A percentile compares a stretch with the other conserved stretches of the same genome.
These are phyloP conservation scores for Capronia coronata DNA, from an alignment of 2,329 filamentous ascomycete species.

Conservation along the genomic window DNA sequence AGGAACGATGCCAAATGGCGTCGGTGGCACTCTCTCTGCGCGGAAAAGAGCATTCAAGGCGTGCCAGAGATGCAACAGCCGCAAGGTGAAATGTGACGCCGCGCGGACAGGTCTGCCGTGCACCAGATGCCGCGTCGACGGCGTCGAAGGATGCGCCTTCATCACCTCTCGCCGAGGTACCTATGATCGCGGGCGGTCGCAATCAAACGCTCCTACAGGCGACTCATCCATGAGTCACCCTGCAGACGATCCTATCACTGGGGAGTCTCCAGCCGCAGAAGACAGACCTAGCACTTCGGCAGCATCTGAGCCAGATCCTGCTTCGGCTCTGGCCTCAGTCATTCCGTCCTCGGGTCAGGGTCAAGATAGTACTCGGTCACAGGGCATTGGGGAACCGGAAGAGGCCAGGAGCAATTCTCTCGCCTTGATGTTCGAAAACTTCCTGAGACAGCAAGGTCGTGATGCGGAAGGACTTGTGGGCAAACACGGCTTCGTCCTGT, in stretches of 20 bases:
- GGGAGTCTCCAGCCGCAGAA: background rate
- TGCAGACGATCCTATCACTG: background rate
- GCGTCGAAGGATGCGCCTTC: background rate
- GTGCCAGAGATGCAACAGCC: constrained; percentile 13
- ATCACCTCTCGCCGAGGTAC: constrained; percentile 14
- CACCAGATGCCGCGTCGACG: constrained; percentile 7
- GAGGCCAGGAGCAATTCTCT: constrained; percentile 7
- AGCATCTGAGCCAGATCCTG: background rate
- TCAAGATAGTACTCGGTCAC: background rate
- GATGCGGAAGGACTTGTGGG: constrained; percentile 13
- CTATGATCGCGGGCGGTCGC: constrained; percentile 9
- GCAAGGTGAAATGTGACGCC: constrained; percentile 16
- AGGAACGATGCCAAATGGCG: background rate
- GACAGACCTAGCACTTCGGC: background rate
- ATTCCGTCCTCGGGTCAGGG: background rate
- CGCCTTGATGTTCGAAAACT: constrained; percentile 10
- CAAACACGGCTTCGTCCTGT: constrained; percentile 12
- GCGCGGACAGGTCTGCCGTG: constrained; percentile 11
- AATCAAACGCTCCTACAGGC: background rate
- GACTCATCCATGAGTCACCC: background rate
- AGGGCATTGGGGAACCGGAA: background rate
- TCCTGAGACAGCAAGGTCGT: constrained; percentile 10
- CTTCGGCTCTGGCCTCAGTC: background rate
- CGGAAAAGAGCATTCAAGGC: constrained; percentile 13
- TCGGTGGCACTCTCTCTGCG: background rate